Percentiles rank a stretch among this genome's conserved stretches.
Evolutionary conservation across 306 rosid genomes (phyloP).

Genomic region (Dryas drummondii): DNA sequence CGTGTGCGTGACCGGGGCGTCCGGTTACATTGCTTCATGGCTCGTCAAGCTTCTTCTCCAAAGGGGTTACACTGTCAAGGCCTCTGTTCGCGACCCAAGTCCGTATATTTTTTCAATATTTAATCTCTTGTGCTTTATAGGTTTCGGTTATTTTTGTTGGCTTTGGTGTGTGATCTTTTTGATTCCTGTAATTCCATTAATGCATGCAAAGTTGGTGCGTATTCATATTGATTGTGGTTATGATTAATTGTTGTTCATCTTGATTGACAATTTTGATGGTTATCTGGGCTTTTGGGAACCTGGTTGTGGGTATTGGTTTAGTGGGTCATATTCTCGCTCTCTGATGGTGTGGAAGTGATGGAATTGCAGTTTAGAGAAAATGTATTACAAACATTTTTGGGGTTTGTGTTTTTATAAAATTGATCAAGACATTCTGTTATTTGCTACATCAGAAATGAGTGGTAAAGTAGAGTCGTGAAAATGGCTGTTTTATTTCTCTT

Average conservation of each 20-base stretch:
- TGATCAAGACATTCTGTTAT: neutral
- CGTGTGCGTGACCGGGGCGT: constrained; percentile 56
- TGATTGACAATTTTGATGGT: constrained; percentile 8
- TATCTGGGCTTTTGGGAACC: neutral
- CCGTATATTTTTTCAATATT: neutral
- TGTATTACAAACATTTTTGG: neutral
- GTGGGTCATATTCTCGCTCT: neutral
- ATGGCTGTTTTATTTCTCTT: neutral
- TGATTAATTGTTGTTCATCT: neutral
- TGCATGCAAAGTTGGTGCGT: neutral
- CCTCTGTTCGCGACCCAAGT: constrained; percentile 55
- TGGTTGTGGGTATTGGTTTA: constrained; percentile 4
- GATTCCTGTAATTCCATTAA: neutral
- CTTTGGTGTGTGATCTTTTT: neutral
- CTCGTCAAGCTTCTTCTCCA: constrained; percentile 51
- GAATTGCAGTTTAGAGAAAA: neutral
- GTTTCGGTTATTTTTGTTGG: neutral
- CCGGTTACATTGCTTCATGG: constrained; percentile 62
- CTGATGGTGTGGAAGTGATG: neutral
- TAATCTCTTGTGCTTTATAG: neutral
- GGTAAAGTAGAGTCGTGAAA: neutral
- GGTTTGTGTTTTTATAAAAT: neutral
- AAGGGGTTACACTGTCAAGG: constrained; percentile 52
- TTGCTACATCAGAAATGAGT: neutral
- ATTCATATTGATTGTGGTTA: constrained; percentile 11